A percentile compares a stretch with the other conserved stretches of the same genome.
phyloP scores from a whole-genome alignment of 805 yeast genomes.

The Ogataea methylovora region DNA sequence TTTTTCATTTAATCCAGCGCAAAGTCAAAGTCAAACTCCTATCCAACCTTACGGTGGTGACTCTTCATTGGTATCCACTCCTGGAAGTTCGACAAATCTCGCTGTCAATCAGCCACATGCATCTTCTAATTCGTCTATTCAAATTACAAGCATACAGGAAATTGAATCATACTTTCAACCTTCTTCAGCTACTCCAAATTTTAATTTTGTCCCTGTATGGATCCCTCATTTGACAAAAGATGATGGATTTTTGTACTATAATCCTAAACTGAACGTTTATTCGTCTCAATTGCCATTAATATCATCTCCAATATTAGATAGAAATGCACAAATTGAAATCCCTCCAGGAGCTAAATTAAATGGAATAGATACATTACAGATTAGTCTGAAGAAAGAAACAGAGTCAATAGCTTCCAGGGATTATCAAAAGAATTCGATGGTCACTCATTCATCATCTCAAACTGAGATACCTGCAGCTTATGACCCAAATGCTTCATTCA shows the following conservation, averaged over 20 bases:
- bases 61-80: constrained; percentile 18
- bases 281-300: constrained; percentile 53
- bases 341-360: constrained; percentile 16
- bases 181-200: constrained; percentile 17
- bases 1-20: background rate
- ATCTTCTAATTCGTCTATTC: constrained; percentile 12
- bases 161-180: constrained; percentile 3
- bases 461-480: background rate
- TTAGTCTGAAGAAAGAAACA: constrained; percentile 7
- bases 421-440: background rate
- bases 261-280: constrained; percentile 51
- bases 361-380: constrained; percentile 17
- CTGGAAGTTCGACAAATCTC: constrained; percentile 19
- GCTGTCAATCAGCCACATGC: constrained; percentile 17
- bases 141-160: constrained; percentile 6
- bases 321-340: constrained; percentile 22
- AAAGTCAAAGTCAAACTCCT: background rate
- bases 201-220: constrained; percentile 43
- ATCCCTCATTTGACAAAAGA: constrained; percentile 49
- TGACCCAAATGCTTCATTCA: background rate
- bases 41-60: background rate
- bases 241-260: constrained; percentile 51
- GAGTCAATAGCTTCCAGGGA: constrained; percentile 2
- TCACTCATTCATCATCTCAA: constrained; percentile 1
- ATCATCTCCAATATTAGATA: constrained; percentile 27